phyloP scores from a whole-genome alignment of 1,284 basidiomycete genomes.

The Cryptococcus jaspeensis region DNA sequence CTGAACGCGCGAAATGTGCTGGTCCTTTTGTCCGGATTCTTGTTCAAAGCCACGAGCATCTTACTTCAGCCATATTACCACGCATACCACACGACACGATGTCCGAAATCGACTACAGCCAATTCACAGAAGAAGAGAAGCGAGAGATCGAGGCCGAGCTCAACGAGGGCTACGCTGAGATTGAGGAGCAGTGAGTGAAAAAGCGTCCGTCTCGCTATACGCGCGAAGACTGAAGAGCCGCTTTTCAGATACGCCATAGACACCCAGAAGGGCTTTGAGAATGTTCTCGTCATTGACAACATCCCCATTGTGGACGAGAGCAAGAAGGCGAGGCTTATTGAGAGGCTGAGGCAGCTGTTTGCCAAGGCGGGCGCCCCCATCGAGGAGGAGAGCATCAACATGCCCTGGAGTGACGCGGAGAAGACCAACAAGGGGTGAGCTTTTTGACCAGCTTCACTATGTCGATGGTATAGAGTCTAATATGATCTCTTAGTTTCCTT shows the following conservation, averaged over 20 bases:
- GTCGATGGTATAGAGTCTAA: background rate
- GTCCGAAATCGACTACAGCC: conserved; percentile 14
- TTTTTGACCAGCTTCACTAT: background rate
- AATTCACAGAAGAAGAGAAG: conserved; percentile 53
- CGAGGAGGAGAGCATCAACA: conserved; percentile 70
- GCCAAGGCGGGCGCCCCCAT: conserved; percentile 72
- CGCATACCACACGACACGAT: background rate
- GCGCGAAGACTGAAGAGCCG: conserved; percentile 17
- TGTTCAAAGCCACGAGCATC: no score
- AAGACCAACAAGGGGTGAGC: conserved; percentile 84
- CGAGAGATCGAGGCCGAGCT: conserved; percentile 69
- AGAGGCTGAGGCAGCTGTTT: conserved; percentile 80
- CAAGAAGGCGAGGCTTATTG: conserved; percentile 72
- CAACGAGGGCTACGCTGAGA: conserved; percentile 69
- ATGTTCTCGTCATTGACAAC: conserved; percentile 81
- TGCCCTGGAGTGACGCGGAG: conserved; percentile 77
- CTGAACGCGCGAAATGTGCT: no score
- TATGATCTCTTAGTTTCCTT: conserved; percentile 62
- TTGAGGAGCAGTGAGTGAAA: conserved; percentile 76
- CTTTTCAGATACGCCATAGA: conserved; percentile 68
- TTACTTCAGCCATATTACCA: no score
- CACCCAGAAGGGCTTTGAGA: conserved; percentile 79
- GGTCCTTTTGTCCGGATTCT: no score
- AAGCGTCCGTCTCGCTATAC: background rate
- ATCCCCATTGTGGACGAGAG: conserved; percentile 80